Evolutionary conservation across 2,329 filamentous ascomycete genomes (phyloP).

Genomic region (Chaetomiaceae sp.): DNA sequence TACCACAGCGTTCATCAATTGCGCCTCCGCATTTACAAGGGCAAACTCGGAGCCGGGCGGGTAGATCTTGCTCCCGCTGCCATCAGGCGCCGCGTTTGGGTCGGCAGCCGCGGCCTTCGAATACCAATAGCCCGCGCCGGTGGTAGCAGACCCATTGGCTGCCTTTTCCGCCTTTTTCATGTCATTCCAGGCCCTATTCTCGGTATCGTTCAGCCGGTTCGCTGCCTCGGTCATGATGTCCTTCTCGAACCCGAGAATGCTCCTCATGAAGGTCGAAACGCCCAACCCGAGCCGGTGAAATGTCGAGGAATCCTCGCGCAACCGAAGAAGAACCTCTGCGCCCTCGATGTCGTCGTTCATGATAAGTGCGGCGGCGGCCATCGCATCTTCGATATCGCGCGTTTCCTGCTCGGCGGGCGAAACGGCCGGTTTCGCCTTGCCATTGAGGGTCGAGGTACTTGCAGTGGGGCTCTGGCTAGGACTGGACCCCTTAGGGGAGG

Average conservation of each 20-base stretch:
- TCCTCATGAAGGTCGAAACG: slow-evolving; percentile 78
- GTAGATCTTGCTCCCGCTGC: slow-evolving; percentile 55
- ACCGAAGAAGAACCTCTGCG: slow-evolving; percentile 69
- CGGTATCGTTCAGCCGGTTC: slow-evolving; percentile 66
- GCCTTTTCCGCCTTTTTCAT: slow-evolving; percentile 70
- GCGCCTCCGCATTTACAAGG: slow-evolving; percentile 76
- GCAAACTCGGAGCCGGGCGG: slow-evolving; percentile 82
- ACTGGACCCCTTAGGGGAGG: slow-evolving; percentile 26
- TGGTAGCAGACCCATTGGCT: slow-evolving; percentile 30
- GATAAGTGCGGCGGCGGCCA: slow-evolving; percentile 64
- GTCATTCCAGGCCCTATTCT: slow-evolving; percentile 70
- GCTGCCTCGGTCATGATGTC: slow-evolving; percentile 82
- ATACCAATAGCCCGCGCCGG: slow-evolving; percentile 26
- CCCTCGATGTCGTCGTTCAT: slow-evolving; percentile 87
- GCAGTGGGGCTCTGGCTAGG: slow-evolving; percentile 21
- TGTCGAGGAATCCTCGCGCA: slow-evolving; percentile 70
- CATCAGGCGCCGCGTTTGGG: slow-evolving; percentile 31
- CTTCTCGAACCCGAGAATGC: slow-evolving; percentile 87
- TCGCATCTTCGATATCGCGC: slow-evolving; percentile 55
- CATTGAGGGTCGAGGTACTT: slow-evolving; percentile 22
- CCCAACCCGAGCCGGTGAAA: slow-evolving; percentile 83
- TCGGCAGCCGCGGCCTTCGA: slow-evolving; percentile 24
- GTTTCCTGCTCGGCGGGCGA: slow-evolving; percentile 38
- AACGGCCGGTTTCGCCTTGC: slow-evolving; percentile 10
- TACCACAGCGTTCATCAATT: slow-evolving; percentile 85